Conservation (phyloP, 2,329 filamentous ascomycete species). For the Dryadomyces quercus-mongolicae region DNA sequence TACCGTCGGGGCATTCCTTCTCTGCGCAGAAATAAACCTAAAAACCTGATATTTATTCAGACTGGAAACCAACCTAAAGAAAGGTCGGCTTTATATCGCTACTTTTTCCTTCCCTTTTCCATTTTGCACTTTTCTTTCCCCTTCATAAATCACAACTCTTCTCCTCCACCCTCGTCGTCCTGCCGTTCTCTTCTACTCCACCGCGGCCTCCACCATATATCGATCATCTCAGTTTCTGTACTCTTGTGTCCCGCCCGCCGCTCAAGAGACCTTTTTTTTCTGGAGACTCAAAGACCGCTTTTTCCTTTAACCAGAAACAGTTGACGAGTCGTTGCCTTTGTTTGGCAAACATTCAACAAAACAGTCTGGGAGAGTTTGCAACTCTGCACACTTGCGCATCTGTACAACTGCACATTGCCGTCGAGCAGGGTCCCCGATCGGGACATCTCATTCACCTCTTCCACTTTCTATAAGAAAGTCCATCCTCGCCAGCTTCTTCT, state of each 20-base stretch:
- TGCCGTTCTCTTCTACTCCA: not conserved
- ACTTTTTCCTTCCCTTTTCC: not conserved
- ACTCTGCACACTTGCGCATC: no score
- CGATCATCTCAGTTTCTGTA: not conserved
- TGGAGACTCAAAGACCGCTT: not conserved
- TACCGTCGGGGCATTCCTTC: not conserved
- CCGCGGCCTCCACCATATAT: not conserved
- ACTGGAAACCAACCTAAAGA: not conserved
- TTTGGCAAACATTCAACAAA: not conserved
- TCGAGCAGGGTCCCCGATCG: not conserved
- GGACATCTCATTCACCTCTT: not conserved
- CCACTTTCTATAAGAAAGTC: not conserved
- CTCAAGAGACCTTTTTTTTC: not conserved
- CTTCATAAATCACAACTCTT: not conserved
- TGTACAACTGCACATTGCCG: no score
- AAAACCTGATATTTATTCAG: constrained; percentile 1
- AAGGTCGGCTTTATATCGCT: not conserved
- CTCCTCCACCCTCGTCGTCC: not conserved
- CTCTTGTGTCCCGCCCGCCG: not conserved
- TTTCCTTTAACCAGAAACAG: not conserved
- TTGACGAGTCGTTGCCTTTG: not conserved
- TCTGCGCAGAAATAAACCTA: not conserved
- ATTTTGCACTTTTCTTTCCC: not conserved
- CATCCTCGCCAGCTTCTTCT: not conserved
- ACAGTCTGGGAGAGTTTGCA: no score